Evolutionary conservation across 2,329 filamentous ascomycete genomes (phyloP), one percentile per base, ranked within the genome.

Genomic region (Alternaria arborescens): DNA sequence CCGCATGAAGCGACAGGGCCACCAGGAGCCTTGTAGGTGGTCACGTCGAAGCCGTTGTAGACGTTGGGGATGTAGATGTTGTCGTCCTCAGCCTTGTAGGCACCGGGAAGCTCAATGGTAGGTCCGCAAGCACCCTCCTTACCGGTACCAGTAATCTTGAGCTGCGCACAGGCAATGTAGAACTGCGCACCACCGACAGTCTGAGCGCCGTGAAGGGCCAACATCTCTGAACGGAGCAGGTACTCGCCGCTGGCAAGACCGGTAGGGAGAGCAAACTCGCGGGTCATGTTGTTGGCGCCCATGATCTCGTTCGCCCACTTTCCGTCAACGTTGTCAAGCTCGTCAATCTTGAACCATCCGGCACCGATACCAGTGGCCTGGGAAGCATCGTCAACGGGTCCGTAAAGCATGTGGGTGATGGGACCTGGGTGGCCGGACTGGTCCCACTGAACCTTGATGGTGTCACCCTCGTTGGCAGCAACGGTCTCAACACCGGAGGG

Each of bases 351-450:
- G 70, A 78, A 75, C 77, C 77, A 78, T 11, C 70, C 68, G 7
- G 71, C 66, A 20, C 76, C 76, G 26, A 72, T 66, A 44, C 74
- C 75, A 44, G 70, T 71, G 10, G 67, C 74, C 41, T 66, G 61
- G 28, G 65, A 63, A 11, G 75, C 84, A 77, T 88, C 90, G 78
- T 89, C 87, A 67, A 91, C 82, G 63, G 73, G 75, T 20, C 73
- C 71, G 59, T 72, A 73, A 38, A 78, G 69, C 60, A 76, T 68
- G 65, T 77, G 74, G 14, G 74, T 77, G 57, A 78, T 77, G 12
- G 75, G 73, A 8, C 75, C 75, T 10, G 73, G 74, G 63, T 77
- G 75, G 28, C 65, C 60, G 20, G 72, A 82, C 20, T 60, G 52
- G 58, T 75, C 69, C 72, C 73, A 75, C 50, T 74, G 65, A 30